phyloP scores from a whole-genome alignment of 768 basidiomycete species.

The Serendipita sp. region DNA sequence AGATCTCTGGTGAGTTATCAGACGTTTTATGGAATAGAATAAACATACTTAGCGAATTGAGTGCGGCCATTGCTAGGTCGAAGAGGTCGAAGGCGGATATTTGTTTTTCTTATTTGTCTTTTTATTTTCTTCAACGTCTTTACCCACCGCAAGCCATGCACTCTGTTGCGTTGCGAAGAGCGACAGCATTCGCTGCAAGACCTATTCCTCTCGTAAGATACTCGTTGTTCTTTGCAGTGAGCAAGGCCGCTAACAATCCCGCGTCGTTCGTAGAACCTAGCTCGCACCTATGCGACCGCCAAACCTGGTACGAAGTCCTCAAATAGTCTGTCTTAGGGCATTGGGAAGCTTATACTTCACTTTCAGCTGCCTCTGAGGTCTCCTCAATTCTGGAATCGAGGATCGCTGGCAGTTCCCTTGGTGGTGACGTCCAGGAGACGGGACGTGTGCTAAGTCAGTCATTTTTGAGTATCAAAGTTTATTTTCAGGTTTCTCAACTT shows the following conservation, averaged over 20 bases:
- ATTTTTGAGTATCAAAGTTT: constrained; percentile 14
- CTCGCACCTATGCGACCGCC: constrained; percentile 91
- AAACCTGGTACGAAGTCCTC: constrained; percentile 63
- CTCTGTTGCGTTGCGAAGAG: constrained; percentile 13
- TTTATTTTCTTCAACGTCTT: constrained; percentile 5
- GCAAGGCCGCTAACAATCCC: background rate
- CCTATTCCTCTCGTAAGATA: background rate
- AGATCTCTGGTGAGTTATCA: too few species aligned
- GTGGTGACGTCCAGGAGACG: constrained; percentile 95
- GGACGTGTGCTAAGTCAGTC: constrained; percentile 92
- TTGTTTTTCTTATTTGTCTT: constrained; percentile 10
- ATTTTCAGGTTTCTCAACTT: background rate
- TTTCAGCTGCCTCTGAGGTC: constrained; percentile 90
- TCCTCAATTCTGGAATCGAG: constrained; percentile 98
- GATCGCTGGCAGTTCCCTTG: constrained; percentile 80
- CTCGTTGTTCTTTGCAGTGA: background rate
- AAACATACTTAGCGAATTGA: background rate
- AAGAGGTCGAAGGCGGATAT: background rate
- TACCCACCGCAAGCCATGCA: background rate
- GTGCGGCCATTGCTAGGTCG: background rate
- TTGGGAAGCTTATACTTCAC: constrained; percentile 11
- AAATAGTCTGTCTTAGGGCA: constrained; percentile 1
- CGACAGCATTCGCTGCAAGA: constrained; percentile 16
- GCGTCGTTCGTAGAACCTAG: background rate
- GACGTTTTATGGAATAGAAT: background rate